Base-by-base conservation (phyloP, 108 stramenopile genomes). In the Nannochloropsis salina region DNA sequence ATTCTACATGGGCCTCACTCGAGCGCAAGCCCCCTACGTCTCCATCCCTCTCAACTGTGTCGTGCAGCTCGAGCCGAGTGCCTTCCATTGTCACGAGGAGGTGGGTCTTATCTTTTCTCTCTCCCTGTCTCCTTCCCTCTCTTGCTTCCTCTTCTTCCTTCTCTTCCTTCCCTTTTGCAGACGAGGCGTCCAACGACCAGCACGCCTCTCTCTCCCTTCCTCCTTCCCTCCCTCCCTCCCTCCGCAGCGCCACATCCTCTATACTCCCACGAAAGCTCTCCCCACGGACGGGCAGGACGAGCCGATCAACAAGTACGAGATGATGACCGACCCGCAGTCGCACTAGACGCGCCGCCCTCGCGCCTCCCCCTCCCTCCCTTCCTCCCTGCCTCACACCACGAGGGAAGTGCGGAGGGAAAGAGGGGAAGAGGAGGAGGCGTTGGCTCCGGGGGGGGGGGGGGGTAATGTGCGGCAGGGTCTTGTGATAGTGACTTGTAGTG, bases 41-140 rank as follows among this genome's bases (percentile, higher is more conserved):
- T 92, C 91, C 88, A 98, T 99, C 61, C 98, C 98, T 31, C 91
- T 99, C 43, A 97, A 99, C 91, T 95, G 95, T 80, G 96, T 99
- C 47, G 97, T 99, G 90, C 93, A 98, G 90, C 91, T 99, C 84
- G 93, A 92, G 31, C 98, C 98, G 18, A 93, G 95, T 88, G 96
- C 96, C 10, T 99, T 97, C 85, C 96, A 96, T 6, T 97, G 96
- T 87, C 91, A 93, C 82, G 97, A 99, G 87, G 93, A 96, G 88
- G 47, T 51, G 12, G 12, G 10, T 12, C 47, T 12, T 51, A 9
- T 12, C 47, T 51, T 12, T n/a, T n/a, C n/a, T n/a, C n/a, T n/a
- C 47, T 10, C 15, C 47, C 47, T 51, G 1, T 1, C 47, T 51
- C 47, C 47, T 1, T 51, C 47, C 47, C 47, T 51, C 47, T 1